Base-by-base conservation (phyloP, 2,329 filamentous ascomycete species). In the Coniochaeta sp. region DNA sequence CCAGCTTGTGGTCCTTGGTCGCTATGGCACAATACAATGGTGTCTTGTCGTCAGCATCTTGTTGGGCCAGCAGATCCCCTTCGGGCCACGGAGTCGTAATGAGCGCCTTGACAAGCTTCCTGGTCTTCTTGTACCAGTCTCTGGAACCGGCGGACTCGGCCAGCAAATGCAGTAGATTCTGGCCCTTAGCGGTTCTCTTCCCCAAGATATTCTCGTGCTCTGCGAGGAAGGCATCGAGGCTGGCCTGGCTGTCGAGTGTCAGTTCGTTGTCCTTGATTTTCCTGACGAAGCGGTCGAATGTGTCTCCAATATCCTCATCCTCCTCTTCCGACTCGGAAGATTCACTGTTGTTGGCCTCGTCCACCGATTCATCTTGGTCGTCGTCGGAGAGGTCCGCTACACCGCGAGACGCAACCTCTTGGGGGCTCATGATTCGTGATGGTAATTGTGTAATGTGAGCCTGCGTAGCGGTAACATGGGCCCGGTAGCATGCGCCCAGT, bases 11-110 rank as follows among this genome's bases (percentile, higher is more conserved):
- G 14, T 57, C 47, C 50, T 62, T 65, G 42, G 60, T 61, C 10
- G 57, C 44, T 16, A 65, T 62, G 5, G 66, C 65, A 34, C 63
- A 59, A 54, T 62, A 63, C 12, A 67, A 63, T 26, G 66, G 64
- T 19, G 64, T 65, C 30, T 65, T 65, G 17, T 57, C 57, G 44
- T 62, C 59, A 17, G 54, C 56, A 55, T 66, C 64, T 38, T 58
- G 60, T 19, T 60, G 58, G 17, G 32, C 40, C 19, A 66, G 59
- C 24, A 62, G 44, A 12, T 62, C 36, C 32, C 56, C 34, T 26
- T 30, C 26, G 12, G 52, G 26, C 52, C 52, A 55, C 7, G 17
- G 7, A 19, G 30, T 55, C 26, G 52, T 50, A 22, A 60, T 47
- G 58, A 50, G 40, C 17, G 52, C 52, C 30, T 55, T 36, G 26